Evolutionary conservation across 176 grass and related monocot species (phyloP).

Genomic region (Carex scoparia): DNA sequence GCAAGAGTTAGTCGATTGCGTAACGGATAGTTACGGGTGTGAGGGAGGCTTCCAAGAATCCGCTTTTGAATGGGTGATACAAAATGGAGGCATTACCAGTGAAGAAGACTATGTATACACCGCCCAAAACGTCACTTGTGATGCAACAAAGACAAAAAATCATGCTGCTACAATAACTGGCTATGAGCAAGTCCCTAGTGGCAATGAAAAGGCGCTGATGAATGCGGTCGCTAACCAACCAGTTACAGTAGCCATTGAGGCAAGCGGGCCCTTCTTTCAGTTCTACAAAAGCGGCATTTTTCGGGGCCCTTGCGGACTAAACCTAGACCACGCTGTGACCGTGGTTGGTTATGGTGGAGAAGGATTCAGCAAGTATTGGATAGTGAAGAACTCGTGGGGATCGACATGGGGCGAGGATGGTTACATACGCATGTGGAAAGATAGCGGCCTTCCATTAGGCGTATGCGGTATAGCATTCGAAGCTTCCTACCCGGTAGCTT

Average conservation of each 20-base stretch:
- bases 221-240: conserved; percentile 29
- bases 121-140: conserved; percentile 21
- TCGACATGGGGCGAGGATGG: conserved; percentile 27
- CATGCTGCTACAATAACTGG: conserved; percentile 3
- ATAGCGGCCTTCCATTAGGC: background rate
- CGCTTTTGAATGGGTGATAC: conserved; percentile 18
- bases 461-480: conserved; percentile 21
- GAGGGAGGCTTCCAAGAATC: background rate
- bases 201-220: conserved; percentile 23
- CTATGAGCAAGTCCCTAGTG: background rate
- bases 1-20: conserved; percentile 46
- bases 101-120: conserved; percentile 40
- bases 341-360: conserved; percentile 28
- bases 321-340: background rate
- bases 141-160: conserved; percentile 5
- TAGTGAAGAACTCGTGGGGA: conserved; percentile 49
- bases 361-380: conserved; percentile 34
- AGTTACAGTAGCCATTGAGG: conserved; percentile 24
- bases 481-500: conserved; percentile 3
- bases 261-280: background rate
- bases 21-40: conserved; percentile 4
- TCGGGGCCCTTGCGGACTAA: conserved; percentile 1
- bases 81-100: conserved; percentile 28
- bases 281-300: conserved; percentile 32
- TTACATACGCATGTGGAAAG: conserved; percentile 39